A percentile compares a stretch with the other conserved stretches of the same genome.
These are phyloP conservation scores for Colletotrichum acutatum DNA, from an alignment of 2,329 filamentous ascomycete species.

Conservation along the genomic window DNA sequence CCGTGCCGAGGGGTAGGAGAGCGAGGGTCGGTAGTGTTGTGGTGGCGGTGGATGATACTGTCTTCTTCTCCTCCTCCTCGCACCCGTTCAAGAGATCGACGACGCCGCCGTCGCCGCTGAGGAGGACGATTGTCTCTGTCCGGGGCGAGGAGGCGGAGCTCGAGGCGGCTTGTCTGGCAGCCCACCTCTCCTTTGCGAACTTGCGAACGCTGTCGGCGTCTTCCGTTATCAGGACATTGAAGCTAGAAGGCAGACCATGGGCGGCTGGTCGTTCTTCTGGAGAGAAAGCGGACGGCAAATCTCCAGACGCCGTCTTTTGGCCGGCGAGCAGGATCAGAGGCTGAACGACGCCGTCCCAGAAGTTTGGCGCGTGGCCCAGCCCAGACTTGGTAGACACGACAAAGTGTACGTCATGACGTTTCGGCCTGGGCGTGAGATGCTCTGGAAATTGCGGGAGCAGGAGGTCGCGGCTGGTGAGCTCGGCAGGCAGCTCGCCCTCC, in stretches of 20 bases:
- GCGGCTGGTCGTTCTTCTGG: constrained; percentile 1
- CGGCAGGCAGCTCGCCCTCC: constrained; percentile 47
- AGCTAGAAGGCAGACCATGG: constrained; percentile 43
- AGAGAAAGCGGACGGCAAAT: constrained; percentile 3
- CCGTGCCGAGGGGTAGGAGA: constrained; percentile 71
- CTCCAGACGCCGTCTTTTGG: constrained; percentile 15
- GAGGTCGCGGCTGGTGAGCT: constrained; percentile 48
- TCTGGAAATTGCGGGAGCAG: constrained; percentile 51
- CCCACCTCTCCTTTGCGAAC: constrained; percentile 61
- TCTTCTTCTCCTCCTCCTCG: constrained; percentile 36
- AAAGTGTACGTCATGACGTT: constrained; percentile 60
- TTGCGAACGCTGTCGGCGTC: constrained; percentile 72
- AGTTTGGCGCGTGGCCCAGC: constrained; percentile 63
- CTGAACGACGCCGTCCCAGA: constrained; percentile 66
- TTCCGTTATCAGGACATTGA: constrained; percentile 70
- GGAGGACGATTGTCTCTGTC: constrained; percentile 73
- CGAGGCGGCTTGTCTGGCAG: constrained; percentile 42
- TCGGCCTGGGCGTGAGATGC: constrained; percentile 43
- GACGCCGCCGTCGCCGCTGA: constrained; percentile 90
- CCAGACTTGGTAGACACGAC: constrained; percentile 77
- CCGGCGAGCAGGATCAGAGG: constrained; percentile 63
- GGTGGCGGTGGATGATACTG: neutral
- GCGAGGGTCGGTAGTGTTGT: constrained; percentile 56
- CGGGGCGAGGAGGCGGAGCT: constrained; percentile 28
- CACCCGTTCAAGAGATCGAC: constrained; percentile 82